Evolutionary conservation across 2,329 filamentous ascomycete genomes (phyloP).

Genomic region (Penicillium griseofulvum): DNA sequence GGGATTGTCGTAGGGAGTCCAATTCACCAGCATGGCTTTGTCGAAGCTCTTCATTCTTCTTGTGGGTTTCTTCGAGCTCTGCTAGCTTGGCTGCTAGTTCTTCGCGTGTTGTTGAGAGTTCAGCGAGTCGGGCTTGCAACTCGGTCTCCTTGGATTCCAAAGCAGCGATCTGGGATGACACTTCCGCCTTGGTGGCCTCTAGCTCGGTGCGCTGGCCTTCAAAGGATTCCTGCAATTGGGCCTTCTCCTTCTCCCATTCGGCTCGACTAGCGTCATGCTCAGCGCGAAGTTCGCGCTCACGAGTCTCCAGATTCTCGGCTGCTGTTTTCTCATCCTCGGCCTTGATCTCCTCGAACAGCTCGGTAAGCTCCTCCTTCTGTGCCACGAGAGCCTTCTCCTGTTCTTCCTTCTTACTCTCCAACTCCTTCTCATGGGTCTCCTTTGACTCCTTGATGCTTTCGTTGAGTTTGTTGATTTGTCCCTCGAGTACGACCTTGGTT

Average conservation of each 20-base stretch:
- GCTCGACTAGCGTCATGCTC: slow-evolving; percentile 35
- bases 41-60: slow-evolving; percentile 27
- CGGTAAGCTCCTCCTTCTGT: slow-evolving; percentile 49
- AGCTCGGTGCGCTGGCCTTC: slow-evolving; percentile 37
- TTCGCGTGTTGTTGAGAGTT: slow-evolving; percentile 27
- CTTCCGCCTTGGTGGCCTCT: slow-evolving; percentile 30
- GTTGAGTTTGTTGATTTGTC: slow-evolving; percentile 38
- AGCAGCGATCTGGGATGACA: slow-evolving; percentile 33
- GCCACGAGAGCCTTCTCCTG: slow-evolving; percentile 34
- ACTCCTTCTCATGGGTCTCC: slow-evolving; percentile 45
- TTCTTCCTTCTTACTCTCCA: slow-evolving; percentile 33
- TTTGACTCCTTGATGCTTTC: slow-evolving; percentile 41
- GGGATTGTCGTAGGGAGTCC: slow-evolving; percentile 24
- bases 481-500: slow-evolving; percentile 46
- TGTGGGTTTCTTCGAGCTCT: slow-evolving; percentile 33
- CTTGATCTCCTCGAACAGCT: slow-evolving; percentile 49
- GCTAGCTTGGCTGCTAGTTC: slow-evolving; percentile 28
- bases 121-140: slow-evolving; percentile 27
- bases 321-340: slow-evolving; percentile 42
- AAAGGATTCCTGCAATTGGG: slow-evolving; percentile 39
- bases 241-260: slow-evolving; percentile 39
- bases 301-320: slow-evolving; percentile 36
- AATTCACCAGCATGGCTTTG: slow-evolving; percentile 27
- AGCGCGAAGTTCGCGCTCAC: slow-evolving; percentile 46
- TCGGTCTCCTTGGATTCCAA: slow-evolving; percentile 36